phyloP scores from a whole-genome alignment of 1,284 basidiomycete genomes.

The Fistulinella staudtii region DNA sequence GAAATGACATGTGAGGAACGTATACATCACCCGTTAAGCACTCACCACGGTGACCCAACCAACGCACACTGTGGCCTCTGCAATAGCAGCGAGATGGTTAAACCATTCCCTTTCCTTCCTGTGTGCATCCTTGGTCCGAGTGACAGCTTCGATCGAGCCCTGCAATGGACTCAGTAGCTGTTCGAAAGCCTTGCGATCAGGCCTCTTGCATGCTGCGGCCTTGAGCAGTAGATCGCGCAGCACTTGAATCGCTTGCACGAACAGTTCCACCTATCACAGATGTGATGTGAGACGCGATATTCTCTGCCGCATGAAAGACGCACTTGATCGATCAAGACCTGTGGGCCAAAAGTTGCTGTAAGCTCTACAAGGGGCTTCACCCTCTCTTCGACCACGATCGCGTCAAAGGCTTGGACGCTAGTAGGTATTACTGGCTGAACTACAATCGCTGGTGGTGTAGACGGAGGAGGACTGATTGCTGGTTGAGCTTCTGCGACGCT shows the following conservation, averaged over 20 bases:
- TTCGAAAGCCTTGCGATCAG: constrained; percentile 59
- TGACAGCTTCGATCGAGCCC: constrained; percentile 70
- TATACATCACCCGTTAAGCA: constrained; percentile 8
- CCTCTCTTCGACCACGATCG: constrained; percentile 66
- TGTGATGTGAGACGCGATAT: constrained; percentile 6
- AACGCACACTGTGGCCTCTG: constrained; percentile 80
- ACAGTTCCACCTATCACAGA: constrained; percentile 55
- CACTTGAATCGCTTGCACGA: constrained; percentile 68
- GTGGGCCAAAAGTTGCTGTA: constrained; percentile 71
- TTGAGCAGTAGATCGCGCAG: constrained; percentile 68
- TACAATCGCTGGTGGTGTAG: constrained; percentile 36
- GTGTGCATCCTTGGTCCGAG: constrained; percentile 79
- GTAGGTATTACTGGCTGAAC: constrained; percentile 46
- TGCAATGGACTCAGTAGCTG: constrained; percentile 71
- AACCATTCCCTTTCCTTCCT: constrained; percentile 81
- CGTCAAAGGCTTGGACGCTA: constrained; percentile 72
- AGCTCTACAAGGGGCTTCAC: constrained; percentile 73
- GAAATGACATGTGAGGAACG: constrained; percentile 5
- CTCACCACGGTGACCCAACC: constrained; percentile 90
- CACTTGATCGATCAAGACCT: constrained; percentile 75
- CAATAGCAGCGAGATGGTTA: constrained; percentile 76
- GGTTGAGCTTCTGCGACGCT: constrained; percentile 35
- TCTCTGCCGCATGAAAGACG: constrained; percentile 28
- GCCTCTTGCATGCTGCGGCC: constrained; percentile 77
- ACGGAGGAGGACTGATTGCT: constrained; percentile 34